Conservation (phyloP, 1,284 basidiomycete genomes). For the Malassezia arunalokei region DNA sequence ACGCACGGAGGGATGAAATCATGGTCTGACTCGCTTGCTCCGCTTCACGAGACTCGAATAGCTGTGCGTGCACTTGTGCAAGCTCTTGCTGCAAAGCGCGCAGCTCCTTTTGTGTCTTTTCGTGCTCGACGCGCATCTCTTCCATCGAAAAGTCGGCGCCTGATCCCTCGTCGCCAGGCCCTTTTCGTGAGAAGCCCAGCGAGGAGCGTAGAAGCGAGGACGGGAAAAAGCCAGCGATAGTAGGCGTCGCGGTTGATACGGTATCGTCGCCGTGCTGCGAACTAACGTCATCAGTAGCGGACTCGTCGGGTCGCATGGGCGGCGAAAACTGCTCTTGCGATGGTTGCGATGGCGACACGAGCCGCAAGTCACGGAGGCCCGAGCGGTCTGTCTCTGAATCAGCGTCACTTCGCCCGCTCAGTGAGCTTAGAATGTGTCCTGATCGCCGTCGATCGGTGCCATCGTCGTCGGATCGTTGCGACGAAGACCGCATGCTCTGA, state of each 20-base stretch:
- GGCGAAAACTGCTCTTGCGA: background rate
- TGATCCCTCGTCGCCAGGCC: background rate
- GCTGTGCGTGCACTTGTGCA: constrained; percentile 19
- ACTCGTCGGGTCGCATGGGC: background rate
- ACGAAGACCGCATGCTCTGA: constrained; percentile 26
- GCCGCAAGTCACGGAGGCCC: constrained; percentile 7
- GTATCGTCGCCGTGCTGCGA: background rate
- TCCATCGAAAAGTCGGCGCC: background rate
- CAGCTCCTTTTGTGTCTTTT: constrained; percentile 17
- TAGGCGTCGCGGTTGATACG: background rate
- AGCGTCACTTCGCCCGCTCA: background rate
- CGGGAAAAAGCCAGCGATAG: constrained; percentile 1
- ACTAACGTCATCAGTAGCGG: background rate
- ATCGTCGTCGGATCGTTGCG: constrained; percentile 26
- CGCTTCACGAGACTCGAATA: constrained; percentile 37
- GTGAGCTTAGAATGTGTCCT: constrained; percentile 22
- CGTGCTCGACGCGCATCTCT: constrained; percentile 4
- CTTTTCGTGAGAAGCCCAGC: constrained; percentile 6
- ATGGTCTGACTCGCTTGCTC: constrained; percentile 35
- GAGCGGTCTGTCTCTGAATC: constrained; percentile 6
- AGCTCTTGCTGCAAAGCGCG: constrained; percentile 25
- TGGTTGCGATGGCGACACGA: background rate
- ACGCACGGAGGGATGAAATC: constrained; percentile 32
- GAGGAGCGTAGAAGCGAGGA: constrained; percentile 11
- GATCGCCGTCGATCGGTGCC: constrained; percentile 26